A percentile compares a stretch with the other conserved stretches of the same genome.
These are phyloP conservation scores for Colletotrichum sp. DNA, from an alignment of 2,329 filamentous ascomycete genomes.

Conservation along the genomic window DNA sequence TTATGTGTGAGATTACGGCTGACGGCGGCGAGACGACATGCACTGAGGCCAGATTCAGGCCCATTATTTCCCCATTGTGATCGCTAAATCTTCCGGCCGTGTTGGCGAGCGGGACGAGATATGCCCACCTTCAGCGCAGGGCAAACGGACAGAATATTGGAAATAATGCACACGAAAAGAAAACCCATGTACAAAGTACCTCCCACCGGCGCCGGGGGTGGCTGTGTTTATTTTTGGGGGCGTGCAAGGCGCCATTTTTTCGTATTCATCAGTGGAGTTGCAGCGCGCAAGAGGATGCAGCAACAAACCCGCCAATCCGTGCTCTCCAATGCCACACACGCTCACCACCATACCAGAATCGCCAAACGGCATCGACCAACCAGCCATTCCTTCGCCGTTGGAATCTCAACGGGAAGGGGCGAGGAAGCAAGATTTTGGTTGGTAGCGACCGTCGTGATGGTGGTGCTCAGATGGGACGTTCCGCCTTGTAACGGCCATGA, in stretches of 20 bases:
- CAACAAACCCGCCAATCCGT: not conserved
- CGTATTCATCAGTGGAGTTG: conserved; percentile 15
- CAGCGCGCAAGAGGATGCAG: not conserved
- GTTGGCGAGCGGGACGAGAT: not conserved
- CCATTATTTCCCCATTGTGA: not conserved
- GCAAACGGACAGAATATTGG: not conserved
- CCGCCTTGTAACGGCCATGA: not conserved
- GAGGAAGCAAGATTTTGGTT: not conserved
- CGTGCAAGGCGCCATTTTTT: conserved; percentile 15
- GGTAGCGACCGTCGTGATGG: not conserved
- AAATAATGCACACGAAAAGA: not conserved
- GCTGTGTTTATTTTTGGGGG: not conserved
- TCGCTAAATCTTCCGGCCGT: not conserved
- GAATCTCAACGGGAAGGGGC: not conserved
- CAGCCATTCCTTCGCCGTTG: not conserved
- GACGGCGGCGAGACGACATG: not conserved
- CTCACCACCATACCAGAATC: not conserved
- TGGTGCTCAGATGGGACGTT: not conserved
- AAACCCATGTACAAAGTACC: not conserved
- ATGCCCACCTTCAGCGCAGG: not conserved
- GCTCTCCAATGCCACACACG: not conserved
- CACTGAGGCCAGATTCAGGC: not conserved
- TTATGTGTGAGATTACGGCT: not conserved
- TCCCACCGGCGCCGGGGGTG: not conserved
- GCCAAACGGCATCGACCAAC: not conserved